A percentile compares a stretch with the other conserved stretches of the same genome.
Conservation (phyloP, 768 basidiomycete genomes). For the Serendipita sp. region DNA sequence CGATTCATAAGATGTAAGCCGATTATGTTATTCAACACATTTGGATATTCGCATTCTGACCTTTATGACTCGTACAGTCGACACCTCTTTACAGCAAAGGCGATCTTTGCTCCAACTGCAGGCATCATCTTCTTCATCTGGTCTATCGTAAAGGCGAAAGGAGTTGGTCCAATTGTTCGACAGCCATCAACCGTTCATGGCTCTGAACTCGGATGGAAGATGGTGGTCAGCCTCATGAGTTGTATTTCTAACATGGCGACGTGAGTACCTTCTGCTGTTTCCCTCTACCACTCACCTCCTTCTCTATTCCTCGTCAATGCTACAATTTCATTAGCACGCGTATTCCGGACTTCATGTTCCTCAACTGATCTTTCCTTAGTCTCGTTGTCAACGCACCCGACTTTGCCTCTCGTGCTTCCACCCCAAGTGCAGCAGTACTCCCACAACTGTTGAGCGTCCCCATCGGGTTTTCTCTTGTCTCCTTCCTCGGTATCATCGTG, state of each 20-base stretch:
- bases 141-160: conserved; percentile 62
- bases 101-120: conserved; percentile 53
- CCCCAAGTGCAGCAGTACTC: conserved; percentile 31
- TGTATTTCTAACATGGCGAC: conserved; percentile 63
- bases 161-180: conserved; percentile 58
- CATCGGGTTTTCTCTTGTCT: conserved; percentile 54
- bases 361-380: conserved; percentile 7
- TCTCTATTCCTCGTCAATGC: not conserved
- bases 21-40: conserved; percentile 7
- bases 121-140: conserved; percentile 62
- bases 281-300: conserved; percentile 33
- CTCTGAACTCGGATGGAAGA: conserved; percentile 56
- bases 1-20: conserved; percentile 61
- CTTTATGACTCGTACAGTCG: conserved; percentile 20
- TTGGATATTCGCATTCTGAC: conserved; percentile 18
- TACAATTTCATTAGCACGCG: not conserved
- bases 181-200: conserved; percentile 51
- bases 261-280: conserved; percentile 33
- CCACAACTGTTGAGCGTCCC: conserved; percentile 62
- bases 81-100: conserved; percentile 68
- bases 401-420: conserved; percentile 44
- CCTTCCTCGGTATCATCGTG: conserved; percentile 70
- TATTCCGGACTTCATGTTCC: not conserved
- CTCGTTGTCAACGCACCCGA: conserved; percentile 50
- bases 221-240: conserved; percentile 56